Percentiles rank a stretch among this genome's conserved stretches.
These are phyloP conservation scores for Phycomyces blakesleeanus DNA, from an alignment of 192 early-diverging fungal species.

Conservation along the genomic window DNA sequence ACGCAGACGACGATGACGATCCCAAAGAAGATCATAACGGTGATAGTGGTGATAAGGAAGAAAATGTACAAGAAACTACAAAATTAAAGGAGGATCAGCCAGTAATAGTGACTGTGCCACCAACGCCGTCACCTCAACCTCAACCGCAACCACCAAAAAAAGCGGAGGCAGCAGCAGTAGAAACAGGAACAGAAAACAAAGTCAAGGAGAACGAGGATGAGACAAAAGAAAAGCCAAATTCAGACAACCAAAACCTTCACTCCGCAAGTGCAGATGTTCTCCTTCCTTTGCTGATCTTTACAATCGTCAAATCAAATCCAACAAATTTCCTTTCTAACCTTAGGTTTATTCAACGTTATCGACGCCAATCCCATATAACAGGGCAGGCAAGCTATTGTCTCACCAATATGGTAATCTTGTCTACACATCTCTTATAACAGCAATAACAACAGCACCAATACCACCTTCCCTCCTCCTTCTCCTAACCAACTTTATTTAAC, in stretches of 20 bases:
- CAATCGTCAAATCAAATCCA: conserved; percentile 64
- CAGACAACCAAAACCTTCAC: conserved; percentile 1
- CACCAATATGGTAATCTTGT: conserved; percentile 54
- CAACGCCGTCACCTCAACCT: too few species aligned
- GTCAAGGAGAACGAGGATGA: conserved; percentile 11
- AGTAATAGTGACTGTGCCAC: too few species aligned
- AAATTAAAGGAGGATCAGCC: too few species aligned
- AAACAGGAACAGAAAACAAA: conserved; percentile 25
- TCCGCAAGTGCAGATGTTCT: conserved; percentile 56
- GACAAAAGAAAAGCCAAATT: conserved; percentile 2
- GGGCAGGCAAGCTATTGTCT: conserved; percentile 48
- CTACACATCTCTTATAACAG: too few species aligned
- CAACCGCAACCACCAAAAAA: conserved; percentile 5
- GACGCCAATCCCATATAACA: conserved; percentile 30
- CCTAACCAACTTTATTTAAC: too few species aligned
- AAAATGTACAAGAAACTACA: too few species aligned
- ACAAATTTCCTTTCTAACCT: conserved; percentile 67
- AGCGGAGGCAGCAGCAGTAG: background rate
- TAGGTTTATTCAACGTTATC: conserved; percentile 52
- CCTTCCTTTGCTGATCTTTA: conserved; percentile 64
- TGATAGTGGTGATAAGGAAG: too few species aligned
- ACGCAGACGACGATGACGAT: too few species aligned
- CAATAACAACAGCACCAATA: too few species aligned
- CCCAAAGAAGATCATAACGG: too few species aligned
- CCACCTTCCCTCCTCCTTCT: too few species aligned